A percentile compares a stretch with the other conserved stretches of the same genome.
Conservation (phyloP, 129 eudicot genomes). For the Flaveria ramosissima region DNA sequence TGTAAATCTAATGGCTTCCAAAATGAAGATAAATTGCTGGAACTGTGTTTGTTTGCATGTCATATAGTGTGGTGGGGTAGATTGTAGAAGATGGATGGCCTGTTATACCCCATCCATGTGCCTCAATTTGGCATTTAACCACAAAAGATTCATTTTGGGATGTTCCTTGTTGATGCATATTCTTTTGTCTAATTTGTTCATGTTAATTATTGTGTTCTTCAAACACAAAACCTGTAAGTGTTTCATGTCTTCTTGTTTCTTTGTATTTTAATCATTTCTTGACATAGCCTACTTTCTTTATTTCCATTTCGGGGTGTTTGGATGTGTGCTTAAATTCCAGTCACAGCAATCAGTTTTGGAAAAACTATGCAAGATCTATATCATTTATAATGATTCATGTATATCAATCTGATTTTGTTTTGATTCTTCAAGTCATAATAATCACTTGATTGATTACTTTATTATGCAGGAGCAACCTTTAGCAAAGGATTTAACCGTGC, state of each 20-base stretch:
- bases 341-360: background rate
- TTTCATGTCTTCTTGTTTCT: background rate
- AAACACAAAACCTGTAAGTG: background rate
- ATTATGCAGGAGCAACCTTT: slow-evolving; percentile 59
- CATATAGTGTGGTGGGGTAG: slow-evolving; percentile 24
- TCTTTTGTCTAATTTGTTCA: background rate
- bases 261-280: background rate
- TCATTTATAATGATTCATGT: background rate
- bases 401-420: background rate
- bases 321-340: background rate
- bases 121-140: slow-evolving; percentile 21
- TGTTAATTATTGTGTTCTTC: background rate
- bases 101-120: slow-evolving; percentile 18
- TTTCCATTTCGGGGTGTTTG: no score
- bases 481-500: slow-evolving; percentile 79
- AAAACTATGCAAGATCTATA: background rate
- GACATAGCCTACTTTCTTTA: background rate
- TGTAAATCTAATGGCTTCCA: background rate
- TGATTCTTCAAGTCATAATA: background rate
- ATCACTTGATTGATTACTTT: slow-evolving; percentile 10
- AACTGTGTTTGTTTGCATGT: slow-evolving; percentile 7
- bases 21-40: background rate
- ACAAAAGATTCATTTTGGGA: slow-evolving; percentile 9
- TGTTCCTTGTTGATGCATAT: background rate
- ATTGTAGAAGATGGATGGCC: slow-evolving; percentile 13